Base-by-base conservation (phyloP, 2,329 filamentous ascomycete species). In the Rosellinia necatrix region DNA sequence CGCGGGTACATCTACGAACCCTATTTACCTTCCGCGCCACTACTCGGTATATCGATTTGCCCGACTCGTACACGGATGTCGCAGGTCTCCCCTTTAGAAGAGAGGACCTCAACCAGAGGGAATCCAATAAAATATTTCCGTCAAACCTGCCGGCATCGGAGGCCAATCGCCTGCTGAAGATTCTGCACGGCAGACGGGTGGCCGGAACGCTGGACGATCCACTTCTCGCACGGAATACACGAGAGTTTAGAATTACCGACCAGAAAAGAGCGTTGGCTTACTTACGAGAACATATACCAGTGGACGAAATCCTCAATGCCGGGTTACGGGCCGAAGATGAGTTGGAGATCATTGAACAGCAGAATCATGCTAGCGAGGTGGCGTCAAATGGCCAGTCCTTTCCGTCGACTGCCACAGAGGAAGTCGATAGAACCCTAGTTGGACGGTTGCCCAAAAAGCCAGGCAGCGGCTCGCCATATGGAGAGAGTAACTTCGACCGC, bases 141-240 rank as follows among this genome's bases (percentile, higher is more conserved):
- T 65, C 75, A 4, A 71, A 72, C 10, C 72, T 85, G 41, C 70
- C 74, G 56, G 67, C 74, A 1, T 61, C 65, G 3, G 65, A 69
- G 4, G 85, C 79, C 17, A 87, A 87, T 66, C 72, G 71, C 40
- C 69, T 87, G 38, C 70, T 88, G 46, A 75, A 76, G 49, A 81
- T 87, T 46, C 70, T 87, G 10, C 85, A 88, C 66, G 85, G 85
- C 7, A 79, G 84, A 30, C 77, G 85, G 35, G 83, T 88, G 19
- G 83, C 85, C 6, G 85, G 85, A 29, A 86, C 84, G 3, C 74
- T 88, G 37, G 78, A 84, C 9, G 85, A 88, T 65, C 84, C 84
- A 2, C 73, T 72, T 4, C 76, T 82, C 43, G 71, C 72, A 30
- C 60, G 71, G 22, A 78, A 83, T 60, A 84, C 82, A 24, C 71